Base-by-base conservation (phyloP, 108 stramenopile species). In the Skeletonema costatum region DNA sequence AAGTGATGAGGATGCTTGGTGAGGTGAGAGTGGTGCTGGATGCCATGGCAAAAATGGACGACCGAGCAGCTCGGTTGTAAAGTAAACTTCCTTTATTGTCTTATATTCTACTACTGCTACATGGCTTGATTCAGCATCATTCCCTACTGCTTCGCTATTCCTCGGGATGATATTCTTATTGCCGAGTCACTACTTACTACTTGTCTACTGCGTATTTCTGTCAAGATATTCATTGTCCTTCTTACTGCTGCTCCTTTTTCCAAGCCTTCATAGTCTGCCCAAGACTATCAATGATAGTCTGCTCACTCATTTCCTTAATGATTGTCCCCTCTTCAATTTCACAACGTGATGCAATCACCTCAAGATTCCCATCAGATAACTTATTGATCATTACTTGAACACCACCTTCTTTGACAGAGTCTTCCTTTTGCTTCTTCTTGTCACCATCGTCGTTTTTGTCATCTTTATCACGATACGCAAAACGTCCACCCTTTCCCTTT, bases 21-120 rank as follows among this genome's bases (percentile, higher is more conserved):
- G 92, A 95, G 85, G 94, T 95, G 10, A 78, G 92, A 39, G 88
- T 95, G 32, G 94, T 95, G 9, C 51, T 95, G 64, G 92, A 95
- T 90, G 94, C 94, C 35, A 95, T 95, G 90, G 85, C 90, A 38
- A 81, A 73, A 46, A 80, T 83, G 14, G 85, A 90, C 56, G 84
- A 80, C 8, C 68, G 87, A 46, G 86, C 72, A 69, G 87, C 87
- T 48, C 64, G 83, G 7, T 56, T 29, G 53, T 56, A 56, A n/a
- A 25, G 53, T 25, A 29, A n/a, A 25, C 53, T 51, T 2, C 7
- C 6, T 19, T 19, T 51, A 51, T 19, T 25, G 11, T 56, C 9
- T 25, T 19, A 29, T 56, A 4, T 19, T 29, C 53, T 56, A 25
- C 25, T 25, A 10, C 53, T 56, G 53, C 53, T 56, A 25, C 1